phyloP scores from a whole-genome alignment of 768 basidiomycete species.

The Mycena epipterygia region DNA sequence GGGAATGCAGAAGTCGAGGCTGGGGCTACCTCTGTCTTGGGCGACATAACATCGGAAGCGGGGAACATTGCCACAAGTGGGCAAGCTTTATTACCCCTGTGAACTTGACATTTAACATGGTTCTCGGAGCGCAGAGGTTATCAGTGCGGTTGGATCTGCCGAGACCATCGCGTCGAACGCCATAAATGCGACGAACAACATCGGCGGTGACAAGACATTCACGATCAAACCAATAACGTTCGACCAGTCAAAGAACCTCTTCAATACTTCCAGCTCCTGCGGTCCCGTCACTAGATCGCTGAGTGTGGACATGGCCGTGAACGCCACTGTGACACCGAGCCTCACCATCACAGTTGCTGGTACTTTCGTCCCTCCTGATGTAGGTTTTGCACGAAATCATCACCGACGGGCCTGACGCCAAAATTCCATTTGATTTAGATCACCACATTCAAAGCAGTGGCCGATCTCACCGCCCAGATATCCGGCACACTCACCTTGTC shows the following conservation, averaged over 20 bases:
- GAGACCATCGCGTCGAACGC: neutral
- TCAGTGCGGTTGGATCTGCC: neutral
- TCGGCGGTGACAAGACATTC: neutral
- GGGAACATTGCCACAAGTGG: neutral
- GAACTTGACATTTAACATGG: neutral
- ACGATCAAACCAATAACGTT: constrained; percentile 10
- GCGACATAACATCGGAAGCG: neutral
- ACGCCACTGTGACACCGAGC: constrained; percentile 1
- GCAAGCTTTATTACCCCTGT: no score
- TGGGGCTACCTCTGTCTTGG: neutral
- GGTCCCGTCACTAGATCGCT: neutral
- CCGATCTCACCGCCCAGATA: constrained; percentile 38
- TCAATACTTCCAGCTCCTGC: constrained; percentile 7
- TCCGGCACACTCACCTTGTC: constrained; percentile 37
- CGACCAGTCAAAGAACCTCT: constrained; percentile 18
- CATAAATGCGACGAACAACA: no score
- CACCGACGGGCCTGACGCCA: constrained; percentile 29
- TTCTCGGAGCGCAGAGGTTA: no score
- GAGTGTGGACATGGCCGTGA: constrained; percentile 17
- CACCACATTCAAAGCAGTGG: constrained; percentile 19
- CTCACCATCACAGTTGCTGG: constrained; percentile 41
- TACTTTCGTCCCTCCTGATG: constrained; percentile 43
- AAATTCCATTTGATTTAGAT: no score
- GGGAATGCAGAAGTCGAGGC: no score
- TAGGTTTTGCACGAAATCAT: constrained; percentile 16